Evolutionary conservation across 2,329 filamentous ascomycete species (phyloP).

Genomic region (Fusarium abutilonis): DNA sequence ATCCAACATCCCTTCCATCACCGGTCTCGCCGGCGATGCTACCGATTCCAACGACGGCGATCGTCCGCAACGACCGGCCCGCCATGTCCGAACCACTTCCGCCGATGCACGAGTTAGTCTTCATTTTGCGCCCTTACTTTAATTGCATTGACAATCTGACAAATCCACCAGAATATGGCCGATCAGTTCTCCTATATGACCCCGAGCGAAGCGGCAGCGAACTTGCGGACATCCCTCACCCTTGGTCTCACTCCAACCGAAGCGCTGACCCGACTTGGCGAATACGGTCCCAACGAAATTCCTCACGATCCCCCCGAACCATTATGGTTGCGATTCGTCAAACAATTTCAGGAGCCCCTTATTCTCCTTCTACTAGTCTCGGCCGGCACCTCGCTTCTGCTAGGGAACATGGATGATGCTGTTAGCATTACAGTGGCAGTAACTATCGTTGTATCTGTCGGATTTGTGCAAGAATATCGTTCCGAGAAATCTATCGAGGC

Average conservation of each 20-base stretch:
- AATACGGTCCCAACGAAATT: conserved; percentile 91
- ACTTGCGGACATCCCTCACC: conserved; percentile 82
- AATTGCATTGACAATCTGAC: conserved; percentile 24
- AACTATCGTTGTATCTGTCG: conserved; percentile 94
- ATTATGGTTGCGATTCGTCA: conserved; percentile 92
- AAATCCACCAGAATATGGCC: conserved; percentile 58
- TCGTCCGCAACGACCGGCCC: conserved; percentile 43
- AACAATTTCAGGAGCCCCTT: conserved; percentile 95
- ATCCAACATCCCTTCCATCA: conserved; percentile 49
- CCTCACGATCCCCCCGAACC: conserved; percentile 94
- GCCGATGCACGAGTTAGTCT: conserved; percentile 63
- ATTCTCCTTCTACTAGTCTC: conserved; percentile 93
- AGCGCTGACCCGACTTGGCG: conserved; percentile 79
- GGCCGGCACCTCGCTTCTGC: conserved; percentile 84
- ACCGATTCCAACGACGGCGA: conserved; percentile 43
- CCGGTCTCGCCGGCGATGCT: conserved; percentile 43
- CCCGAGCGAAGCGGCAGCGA: conserved; percentile 79
- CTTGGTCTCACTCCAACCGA: conserved; percentile 84
- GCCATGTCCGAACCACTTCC: conserved; percentile 61
- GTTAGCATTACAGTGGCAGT: conserved; percentile 95
- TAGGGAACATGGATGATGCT: conserved; percentile 94
- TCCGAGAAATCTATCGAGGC: conserved; percentile 98
- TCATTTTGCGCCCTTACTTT: neutral
- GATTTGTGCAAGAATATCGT: conserved; percentile 96
- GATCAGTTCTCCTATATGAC: conserved; percentile 74